A percentile compares a stretch with the other conserved stretches of the same genome.
These are phyloP conservation scores for Epichloe coenophiala DNA, from an alignment of 2,329 filamentous ascomycete species.

Conservation along the genomic window DNA sequence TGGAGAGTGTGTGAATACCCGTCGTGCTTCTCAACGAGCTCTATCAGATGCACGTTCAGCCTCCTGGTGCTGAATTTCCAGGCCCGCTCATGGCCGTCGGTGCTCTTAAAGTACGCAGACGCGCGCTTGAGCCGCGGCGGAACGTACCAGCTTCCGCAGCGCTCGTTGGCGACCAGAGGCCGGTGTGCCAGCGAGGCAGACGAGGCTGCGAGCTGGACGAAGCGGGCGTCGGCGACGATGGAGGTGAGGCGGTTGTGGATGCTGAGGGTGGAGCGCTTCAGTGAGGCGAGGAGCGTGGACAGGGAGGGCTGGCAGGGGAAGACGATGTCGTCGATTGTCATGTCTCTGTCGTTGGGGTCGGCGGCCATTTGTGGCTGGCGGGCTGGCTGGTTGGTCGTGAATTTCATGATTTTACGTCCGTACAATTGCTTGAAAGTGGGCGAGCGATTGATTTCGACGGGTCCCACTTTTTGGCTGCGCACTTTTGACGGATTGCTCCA, in stretches of 20 bases:
- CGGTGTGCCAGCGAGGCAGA: conserved; percentile 30
- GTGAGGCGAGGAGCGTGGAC: conserved; percentile 53
- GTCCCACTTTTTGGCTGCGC: neutral
- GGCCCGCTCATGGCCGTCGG: conserved; percentile 80
- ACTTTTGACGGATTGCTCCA: neutral
- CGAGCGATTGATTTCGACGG: neutral
- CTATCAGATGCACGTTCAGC: conserved; percentile 70
- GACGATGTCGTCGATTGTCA: conserved; percentile 29
- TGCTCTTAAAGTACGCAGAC: conserved; percentile 94
- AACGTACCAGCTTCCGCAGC: conserved; percentile 95
- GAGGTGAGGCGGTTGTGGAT: conserved; percentile 72
- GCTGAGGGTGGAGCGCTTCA: conserved; percentile 65
- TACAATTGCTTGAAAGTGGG: too few relatives aligned
- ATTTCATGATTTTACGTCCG: too few relatives aligned
- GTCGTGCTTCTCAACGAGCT: conserved; percentile 49
- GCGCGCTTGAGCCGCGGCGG: conserved; percentile 47
- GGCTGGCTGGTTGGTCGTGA: neutral
- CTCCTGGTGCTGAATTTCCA: conserved; percentile 83
- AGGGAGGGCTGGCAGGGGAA: conserved; percentile 48
- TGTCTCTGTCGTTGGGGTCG: neutral
- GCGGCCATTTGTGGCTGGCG: too few relatives aligned
- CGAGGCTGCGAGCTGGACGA: conserved; percentile 49
- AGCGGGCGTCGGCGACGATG: conserved; percentile 62
- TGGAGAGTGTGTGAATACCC: too few relatives aligned
- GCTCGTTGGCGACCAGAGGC: conserved; percentile 80